Conservation (phyloP, 108 stramenopile genomes). For the Cyclotella sp. region DNA sequence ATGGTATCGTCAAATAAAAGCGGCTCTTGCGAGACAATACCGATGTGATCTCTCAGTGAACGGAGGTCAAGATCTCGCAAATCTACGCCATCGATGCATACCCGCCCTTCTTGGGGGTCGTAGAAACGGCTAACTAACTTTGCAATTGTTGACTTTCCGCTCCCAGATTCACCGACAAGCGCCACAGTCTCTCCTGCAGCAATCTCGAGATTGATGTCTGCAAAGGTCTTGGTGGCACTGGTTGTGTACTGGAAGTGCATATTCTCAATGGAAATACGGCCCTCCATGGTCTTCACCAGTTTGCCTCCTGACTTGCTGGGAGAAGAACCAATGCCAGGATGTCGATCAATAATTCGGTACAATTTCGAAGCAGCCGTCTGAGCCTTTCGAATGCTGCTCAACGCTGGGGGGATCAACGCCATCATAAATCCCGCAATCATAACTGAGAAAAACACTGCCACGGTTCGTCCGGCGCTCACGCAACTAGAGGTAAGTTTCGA, state of each 20-base stretch:
- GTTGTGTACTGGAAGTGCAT: constrained; percentile 46
- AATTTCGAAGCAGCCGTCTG: constrained; percentile 15
- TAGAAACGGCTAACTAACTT: constrained; percentile 78
- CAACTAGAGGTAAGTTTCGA: constrained; percentile 29
- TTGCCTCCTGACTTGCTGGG: constrained; percentile 9
- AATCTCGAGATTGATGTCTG: constrained; percentile 52
- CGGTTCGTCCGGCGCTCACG: constrained; percentile 33
- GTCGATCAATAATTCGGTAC: constrained; percentile 27
- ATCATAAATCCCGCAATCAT: constrained; percentile 41
- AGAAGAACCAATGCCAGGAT: constrained; percentile 16
- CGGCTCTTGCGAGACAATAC: constrained; percentile 77
- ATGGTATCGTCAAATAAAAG: constrained; percentile 70
- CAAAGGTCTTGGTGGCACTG: constrained; percentile 32
- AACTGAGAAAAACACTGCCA: constrained; percentile 46
- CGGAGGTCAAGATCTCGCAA: constrained; percentile 37
- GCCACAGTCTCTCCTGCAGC: constrained; percentile 57
- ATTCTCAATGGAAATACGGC: constrained; percentile 33
- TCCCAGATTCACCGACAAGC: constrained; percentile 63
- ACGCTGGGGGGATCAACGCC: constrained; percentile 39
- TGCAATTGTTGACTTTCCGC: constrained; percentile 75
- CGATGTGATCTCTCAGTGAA: constrained; percentile 58
- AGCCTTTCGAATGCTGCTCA: constrained; percentile 13
- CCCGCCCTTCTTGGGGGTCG: constrained; percentile 50
- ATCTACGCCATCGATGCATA: constrained; percentile 39
- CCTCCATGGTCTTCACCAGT: constrained; percentile 27